Evolutionary conservation across 2,329 filamentous ascomycete species (phyloP).

Genomic region (Cytospora leucostoma): DNA sequence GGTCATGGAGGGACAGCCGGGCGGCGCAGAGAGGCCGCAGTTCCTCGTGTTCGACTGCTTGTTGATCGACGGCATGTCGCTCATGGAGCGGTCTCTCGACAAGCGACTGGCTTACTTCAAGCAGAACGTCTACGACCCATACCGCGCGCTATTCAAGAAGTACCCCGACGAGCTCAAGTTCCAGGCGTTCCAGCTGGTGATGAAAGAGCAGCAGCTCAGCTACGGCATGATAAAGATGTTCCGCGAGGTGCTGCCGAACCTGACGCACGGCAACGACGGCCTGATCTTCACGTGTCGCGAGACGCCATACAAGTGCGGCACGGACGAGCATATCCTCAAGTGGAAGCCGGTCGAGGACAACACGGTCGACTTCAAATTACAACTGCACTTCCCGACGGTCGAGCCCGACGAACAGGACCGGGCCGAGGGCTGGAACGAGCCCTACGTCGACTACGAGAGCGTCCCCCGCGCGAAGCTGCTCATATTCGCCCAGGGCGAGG

Average conservation of each 20-base stretch:
- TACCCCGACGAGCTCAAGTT: constrained; percentile 70
- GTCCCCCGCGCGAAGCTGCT: constrained; percentile 73
- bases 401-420: constrained; percentile 69
- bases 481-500: constrained; percentile 64
- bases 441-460: constrained; percentile 77
- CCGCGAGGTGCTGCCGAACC: constrained; percentile 74
- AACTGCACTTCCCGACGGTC: constrained; percentile 72
- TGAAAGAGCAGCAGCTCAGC: constrained; percentile 86
- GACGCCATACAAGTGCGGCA: constrained; percentile 84
- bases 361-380: constrained; percentile 87
- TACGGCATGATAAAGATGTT: constrained; percentile 96
- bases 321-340: constrained; percentile 91
- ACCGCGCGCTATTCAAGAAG: constrained; percentile 61
- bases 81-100: constrained; percentile 80
- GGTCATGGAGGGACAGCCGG: constrained; percentile 75
- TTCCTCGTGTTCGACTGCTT: constrained; percentile 95
- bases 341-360: constrained; percentile 98
- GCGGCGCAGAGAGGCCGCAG: constrained; percentile 69
- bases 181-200: constrained; percentile 78
- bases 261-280: constrained; percentile 93
- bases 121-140: constrained; percentile 72
- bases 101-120: constrained; percentile 88
- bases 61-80: constrained; percentile 71
- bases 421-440: constrained; percentile 62
- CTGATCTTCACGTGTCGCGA: constrained; percentile 96